Evolutionary conservation across 176 grass and related monocot species (phyloP).

Genomic region (Elymus sibiricus): DNA sequence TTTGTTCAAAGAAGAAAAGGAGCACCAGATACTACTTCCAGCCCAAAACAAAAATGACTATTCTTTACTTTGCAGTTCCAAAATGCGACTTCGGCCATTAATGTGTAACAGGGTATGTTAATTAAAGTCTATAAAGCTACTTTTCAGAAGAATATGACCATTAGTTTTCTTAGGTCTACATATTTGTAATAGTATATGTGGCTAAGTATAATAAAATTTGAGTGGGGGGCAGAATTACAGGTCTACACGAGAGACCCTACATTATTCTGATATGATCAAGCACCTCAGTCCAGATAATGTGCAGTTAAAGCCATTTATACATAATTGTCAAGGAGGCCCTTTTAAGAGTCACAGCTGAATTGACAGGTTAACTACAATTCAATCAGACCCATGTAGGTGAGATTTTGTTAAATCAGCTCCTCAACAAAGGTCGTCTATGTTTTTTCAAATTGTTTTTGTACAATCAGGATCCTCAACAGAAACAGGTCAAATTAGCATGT

Average conservation of each 20-base stretch:
- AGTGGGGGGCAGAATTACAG: not conserved
- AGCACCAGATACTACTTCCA: not conserved
- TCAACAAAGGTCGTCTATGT: not conserved
- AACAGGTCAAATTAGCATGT: not conserved
- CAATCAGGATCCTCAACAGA: not conserved
- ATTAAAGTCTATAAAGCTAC: not conserved
- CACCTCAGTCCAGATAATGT: not conserved
- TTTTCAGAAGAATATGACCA: not conserved
- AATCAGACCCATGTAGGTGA: not conserved
- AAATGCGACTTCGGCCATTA: not conserved
- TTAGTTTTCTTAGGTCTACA: not conserved
- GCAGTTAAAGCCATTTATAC: not conserved
- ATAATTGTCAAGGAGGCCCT: not conserved
- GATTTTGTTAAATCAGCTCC: not conserved
- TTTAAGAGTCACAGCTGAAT: not conserved
- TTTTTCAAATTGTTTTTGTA: not conserved
- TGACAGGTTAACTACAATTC: not conserved
- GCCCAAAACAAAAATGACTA: not conserved
- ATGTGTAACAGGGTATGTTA: not conserved
- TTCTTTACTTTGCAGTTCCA: not conserved
- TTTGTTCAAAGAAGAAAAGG: not conserved
- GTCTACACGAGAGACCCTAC: not conserved
- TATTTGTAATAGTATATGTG: not conserved
- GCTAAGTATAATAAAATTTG: not conserved
- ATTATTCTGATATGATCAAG: slow-evolving; percentile 10